These are phyloP conservation scores for Colletotrichum sp. DNA, from an alignment of 2,329 filamentous ascomycete genomes.

Conservation along the genomic window DNA sequence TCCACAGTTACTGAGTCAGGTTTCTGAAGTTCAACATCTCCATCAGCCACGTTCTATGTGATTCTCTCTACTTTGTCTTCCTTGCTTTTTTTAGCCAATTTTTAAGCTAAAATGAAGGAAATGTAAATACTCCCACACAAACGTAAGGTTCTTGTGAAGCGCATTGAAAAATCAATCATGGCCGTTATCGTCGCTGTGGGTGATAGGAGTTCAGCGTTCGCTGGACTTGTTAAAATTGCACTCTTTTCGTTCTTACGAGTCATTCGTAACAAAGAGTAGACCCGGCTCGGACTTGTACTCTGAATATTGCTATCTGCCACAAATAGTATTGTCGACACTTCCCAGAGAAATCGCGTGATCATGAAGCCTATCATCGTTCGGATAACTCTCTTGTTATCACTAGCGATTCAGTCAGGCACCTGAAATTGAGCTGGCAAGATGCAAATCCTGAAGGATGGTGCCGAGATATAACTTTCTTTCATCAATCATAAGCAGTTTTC, in stretches of 20 bases:
- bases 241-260: too few relatives aligned
- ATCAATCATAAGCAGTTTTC: background rate
- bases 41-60: background rate
- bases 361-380: background rate
- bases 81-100: too few relatives aligned
- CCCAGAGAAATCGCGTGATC: background rate
- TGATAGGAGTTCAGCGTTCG: too few relatives aligned
- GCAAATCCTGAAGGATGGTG: background rate
- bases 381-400: background rate
- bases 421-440: background rate
- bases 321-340: rapidly evolving
- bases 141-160: too few relatives aligned
- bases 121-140: rapidly evolving
- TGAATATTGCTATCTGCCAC: background rate
- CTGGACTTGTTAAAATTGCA: too few relatives aligned
- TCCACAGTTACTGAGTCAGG: background rate
- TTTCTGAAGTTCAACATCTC: background rate
- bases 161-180: too few relatives aligned
- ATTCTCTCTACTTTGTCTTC: background rate
- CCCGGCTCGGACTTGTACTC: rapidly evolving
- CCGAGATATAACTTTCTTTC: background rate
- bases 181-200: too few relatives aligned
- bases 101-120: rapidly evolving
- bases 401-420: background rate
- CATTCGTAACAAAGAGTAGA: background rate